Evolutionary conservation across 805 yeast species (phyloP).

Genomic region (Metschnikowia bowlesiae): DNA sequence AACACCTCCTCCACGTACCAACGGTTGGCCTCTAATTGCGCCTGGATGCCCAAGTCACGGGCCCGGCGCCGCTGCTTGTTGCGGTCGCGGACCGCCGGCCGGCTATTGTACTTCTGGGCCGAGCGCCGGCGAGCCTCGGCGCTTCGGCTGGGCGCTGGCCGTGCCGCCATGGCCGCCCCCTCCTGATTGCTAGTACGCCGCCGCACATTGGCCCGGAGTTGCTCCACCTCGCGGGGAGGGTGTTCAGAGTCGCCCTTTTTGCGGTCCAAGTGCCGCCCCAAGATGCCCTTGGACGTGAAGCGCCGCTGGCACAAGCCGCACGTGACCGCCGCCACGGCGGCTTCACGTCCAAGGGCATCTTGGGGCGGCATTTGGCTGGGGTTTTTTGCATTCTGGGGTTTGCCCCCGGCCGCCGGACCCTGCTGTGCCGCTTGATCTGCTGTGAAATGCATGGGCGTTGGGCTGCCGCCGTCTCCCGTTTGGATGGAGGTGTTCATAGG

Average conservation of each 20-base stretch:
- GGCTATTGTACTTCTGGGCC: constrained; percentile 34
- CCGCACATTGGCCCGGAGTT: constrained; percentile 41
- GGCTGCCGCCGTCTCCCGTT: no score
- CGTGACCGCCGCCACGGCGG: neutral
- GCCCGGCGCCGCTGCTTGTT: constrained; percentile 42
- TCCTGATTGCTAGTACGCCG: neutral
- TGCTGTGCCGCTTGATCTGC: no score
- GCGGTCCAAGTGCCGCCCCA: constrained; percentile 56
- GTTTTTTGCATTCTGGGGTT: neutral
- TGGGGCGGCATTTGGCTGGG: constrained; percentile 54
- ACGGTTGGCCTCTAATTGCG: constrained; percentile 19
- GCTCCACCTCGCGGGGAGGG: constrained; percentile 46
- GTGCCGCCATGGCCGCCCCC: neutral
- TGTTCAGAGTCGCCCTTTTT: constrained; percentile 51
- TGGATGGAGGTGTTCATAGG: no score
- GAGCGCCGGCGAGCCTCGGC: neutral
- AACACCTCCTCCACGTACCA: constrained; percentile 8
- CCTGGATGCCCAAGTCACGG: constrained; percentile 40
- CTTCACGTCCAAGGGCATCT: constrained; percentile 49
- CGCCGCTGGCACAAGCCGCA: constrained; percentile 52
- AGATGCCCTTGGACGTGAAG: constrained; percentile 54
- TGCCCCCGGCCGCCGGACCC: no score
- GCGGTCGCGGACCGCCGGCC: constrained; percentile 45
- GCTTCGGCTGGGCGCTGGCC: neutral
- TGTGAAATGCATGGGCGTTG: no score